A percentile compares a stretch with the other conserved stretches of the same genome.
phyloP scores from a whole-genome alignment of 805 yeast species.

The Zygosaccharomyces siamensis region DNA sequence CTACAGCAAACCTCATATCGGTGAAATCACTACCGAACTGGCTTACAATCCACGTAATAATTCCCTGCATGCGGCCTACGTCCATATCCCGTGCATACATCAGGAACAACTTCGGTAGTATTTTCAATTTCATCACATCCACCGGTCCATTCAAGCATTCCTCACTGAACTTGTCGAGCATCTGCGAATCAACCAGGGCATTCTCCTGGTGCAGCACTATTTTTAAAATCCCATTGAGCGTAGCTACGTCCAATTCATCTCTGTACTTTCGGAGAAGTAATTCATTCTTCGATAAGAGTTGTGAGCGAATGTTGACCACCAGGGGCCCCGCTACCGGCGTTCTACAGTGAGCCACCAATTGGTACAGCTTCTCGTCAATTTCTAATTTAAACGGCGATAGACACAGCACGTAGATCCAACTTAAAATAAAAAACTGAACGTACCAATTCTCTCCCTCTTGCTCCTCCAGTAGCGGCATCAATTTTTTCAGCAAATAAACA shows the following conservation, averaged over 20 bases:
- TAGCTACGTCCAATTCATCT: constrained; percentile 13
- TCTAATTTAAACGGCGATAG: constrained; percentile 70
- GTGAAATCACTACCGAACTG: constrained; percentile 48
- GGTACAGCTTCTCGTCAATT: constrained; percentile 31
- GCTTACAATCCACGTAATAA: constrained; percentile 45
- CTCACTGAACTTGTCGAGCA: constrained; percentile 5
- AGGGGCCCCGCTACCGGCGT: constrained; percentile 41
- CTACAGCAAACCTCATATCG: constrained; percentile 55
- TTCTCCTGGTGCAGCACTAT: constrained; percentile 1
- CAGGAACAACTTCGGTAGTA: constrained; percentile 25
- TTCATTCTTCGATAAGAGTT: constrained; percentile 30
- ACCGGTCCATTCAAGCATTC: constrained; percentile 8
- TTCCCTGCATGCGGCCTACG: constrained; percentile 42
- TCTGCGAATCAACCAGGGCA: constrained; percentile 6
- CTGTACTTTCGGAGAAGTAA: constrained; percentile 10
- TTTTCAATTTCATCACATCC: constrained; percentile 12
- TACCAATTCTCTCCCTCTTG: constrained; percentile 39
- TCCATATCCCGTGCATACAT: constrained; percentile 25
- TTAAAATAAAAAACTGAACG: constrained; percentile 45
- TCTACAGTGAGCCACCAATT: constrained; percentile 35
- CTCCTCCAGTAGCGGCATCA: constrained; percentile 28
- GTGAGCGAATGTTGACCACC: constrained; percentile 30
- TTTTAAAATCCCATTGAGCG: constrained; percentile 21
- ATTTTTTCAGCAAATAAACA: constrained; percentile 42
- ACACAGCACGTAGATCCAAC: constrained; percentile 69